phyloP scores from a whole-genome alignment of 192 early-diverging fungal species.

The Radiomyces spectabilis region DNA sequence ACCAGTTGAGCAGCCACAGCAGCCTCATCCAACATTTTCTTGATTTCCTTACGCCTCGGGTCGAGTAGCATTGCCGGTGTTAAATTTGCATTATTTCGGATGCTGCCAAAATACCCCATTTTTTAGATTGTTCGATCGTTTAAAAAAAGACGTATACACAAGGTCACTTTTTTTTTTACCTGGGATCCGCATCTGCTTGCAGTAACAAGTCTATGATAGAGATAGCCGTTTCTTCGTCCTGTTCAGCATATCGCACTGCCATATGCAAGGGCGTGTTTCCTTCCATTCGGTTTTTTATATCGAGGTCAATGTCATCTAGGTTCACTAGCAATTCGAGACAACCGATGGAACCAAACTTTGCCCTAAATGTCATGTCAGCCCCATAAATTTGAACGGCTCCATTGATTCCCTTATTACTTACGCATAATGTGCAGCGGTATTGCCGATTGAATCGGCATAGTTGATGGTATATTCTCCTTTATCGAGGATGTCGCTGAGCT shows the following conservation, averaged over 20 bases:
- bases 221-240: slow-evolving; percentile 50
- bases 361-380: slow-evolving; percentile 15
- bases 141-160: background rate
- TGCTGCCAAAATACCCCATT: slow-evolving; percentile 4
- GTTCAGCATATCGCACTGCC: slow-evolving; percentile 42
- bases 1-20: slow-evolving; percentile 16
- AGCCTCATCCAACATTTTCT: slow-evolving; percentile 6
- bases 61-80: slow-evolving; percentile 22
- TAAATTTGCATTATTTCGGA: slow-evolving; percentile 23
- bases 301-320: slow-evolving; percentile 47
- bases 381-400: background rate
- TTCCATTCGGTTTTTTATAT: slow-evolving; percentile 44
- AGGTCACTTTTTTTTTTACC: slow-evolving; percentile 11
- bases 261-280: slow-evolving; percentile 66
- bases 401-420: slow-evolving; percentile 18
- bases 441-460: slow-evolving; percentile 55
- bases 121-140: background rate
- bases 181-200: slow-evolving; percentile 42
- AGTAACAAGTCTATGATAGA: slow-evolving; percentile 54
- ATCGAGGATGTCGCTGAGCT: slow-evolving; percentile 53
- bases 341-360: slow-evolving; percentile 48
- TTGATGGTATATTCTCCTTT: slow-evolving; percentile 44
- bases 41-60: slow-evolving; percentile 15
- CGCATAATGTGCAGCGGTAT: slow-evolving; percentile 66
- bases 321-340: slow-evolving; percentile 51